phyloP scores from a whole-genome alignment of 2,329 filamentous ascomycete genomes.

The Aspergillus pseudonomiae region DNA sequence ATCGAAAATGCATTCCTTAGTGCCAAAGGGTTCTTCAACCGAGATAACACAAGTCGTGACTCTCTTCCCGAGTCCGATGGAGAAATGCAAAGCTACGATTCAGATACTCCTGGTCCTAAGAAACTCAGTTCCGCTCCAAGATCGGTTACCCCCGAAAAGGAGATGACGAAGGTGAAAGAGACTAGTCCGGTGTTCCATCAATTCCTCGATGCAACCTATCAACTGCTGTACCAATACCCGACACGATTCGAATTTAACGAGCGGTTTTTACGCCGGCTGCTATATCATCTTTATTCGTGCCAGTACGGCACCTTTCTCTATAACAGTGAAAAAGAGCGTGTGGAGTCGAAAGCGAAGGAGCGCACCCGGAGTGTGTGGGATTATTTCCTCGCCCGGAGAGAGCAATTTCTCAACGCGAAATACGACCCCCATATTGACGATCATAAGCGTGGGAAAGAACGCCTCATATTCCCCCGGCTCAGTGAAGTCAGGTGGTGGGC shows the following conservation, averaged over 20 bases:
- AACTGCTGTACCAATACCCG: slow-evolving; percentile 82
- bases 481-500: slow-evolving; percentile 92
- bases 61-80: slow-evolving; percentile 65
- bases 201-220: slow-evolving; percentile 92
- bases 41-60: slow-evolving; percentile 69
- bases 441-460: slow-evolving; percentile 74
- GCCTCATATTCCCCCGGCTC: slow-evolving; percentile 77
- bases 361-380: slow-evolving; percentile 90
- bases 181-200: slow-evolving; percentile 97
- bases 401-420: slow-evolving; percentile 79
- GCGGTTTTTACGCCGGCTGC: slow-evolving; percentile 80
- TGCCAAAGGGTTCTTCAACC: slow-evolving; percentile 88
- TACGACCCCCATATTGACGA: slow-evolving; percentile 80
- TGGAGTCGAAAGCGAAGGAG: slow-evolving; percentile 68
- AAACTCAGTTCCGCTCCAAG: slow-evolving; percentile 38
- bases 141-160: slow-evolving; percentile 55
- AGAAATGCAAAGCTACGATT: slow-evolving; percentile 53
- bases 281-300: slow-evolving; percentile 94
- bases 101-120: slow-evolving; percentile 43
- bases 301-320: slow-evolving; percentile 97
- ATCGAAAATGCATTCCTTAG: slow-evolving; percentile 83
- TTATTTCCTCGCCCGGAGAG: slow-evolving; percentile 81
- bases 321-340: slow-evolving; percentile 88
- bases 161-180: slow-evolving; percentile 79
- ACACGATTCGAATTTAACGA: slow-evolving; percentile 96